phyloP scores from a whole-genome alignment of 495 filamentous ascomycete species.

The Xylaria grammica region DNA sequence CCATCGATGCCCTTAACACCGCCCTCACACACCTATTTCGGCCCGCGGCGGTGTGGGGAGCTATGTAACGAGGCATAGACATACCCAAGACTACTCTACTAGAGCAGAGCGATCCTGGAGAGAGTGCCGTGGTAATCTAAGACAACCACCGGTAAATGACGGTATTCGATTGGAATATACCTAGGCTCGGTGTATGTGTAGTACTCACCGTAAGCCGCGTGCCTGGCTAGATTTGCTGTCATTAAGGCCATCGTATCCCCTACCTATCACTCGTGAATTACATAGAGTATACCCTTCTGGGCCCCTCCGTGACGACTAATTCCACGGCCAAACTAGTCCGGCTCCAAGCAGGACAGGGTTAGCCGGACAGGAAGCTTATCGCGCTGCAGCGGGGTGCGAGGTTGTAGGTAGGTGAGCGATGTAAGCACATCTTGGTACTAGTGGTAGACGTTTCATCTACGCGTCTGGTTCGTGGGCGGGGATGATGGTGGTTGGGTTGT shows the following conservation, averaged over 20 bases:
- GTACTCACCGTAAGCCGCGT: too few species aligned
- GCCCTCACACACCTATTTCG: background rate
- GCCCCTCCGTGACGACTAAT: background rate
- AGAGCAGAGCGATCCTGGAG: too few species aligned
- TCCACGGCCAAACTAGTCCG: background rate
- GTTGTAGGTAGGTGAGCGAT: constrained; percentile 9
- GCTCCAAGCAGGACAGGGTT: background rate
- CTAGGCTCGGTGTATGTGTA: too few species aligned
- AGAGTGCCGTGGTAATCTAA: too few species aligned
- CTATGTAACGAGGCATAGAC: background rate
- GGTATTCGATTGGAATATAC: too few species aligned
- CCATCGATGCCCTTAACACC: background rate
- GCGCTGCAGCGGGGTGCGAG: too few species aligned
- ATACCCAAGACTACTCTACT: too few species aligned
- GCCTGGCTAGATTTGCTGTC: background rate
- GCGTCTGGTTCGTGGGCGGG: constrained; percentile 13
- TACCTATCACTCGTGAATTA: background rate
- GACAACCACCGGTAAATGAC: too few species aligned
- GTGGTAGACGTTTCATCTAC: constrained; percentile 20
- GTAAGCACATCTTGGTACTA: constrained; percentile 18
- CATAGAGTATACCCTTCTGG: background rate
- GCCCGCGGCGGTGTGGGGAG: background rate
- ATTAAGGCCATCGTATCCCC: background rate
- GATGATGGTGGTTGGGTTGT: background rate
- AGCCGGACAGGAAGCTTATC: background rate